A percentile compares a stretch with the other conserved stretches of the same genome.
Evolutionary conservation across 1,284 basidiomycete species (phyloP).

Genomic region (Ganoderma sinense): DNA sequence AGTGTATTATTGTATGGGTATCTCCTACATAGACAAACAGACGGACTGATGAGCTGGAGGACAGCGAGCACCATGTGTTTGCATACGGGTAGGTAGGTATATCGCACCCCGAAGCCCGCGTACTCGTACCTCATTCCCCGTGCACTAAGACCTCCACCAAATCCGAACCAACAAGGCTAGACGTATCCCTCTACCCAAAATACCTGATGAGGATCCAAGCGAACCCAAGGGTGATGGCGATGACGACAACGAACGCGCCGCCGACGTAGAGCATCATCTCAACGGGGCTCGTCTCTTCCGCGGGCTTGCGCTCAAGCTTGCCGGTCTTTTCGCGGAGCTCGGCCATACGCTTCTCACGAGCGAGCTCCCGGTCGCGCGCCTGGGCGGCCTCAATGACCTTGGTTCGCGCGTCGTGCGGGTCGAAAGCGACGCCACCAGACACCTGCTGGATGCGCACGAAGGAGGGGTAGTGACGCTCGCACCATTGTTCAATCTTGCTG

Average conservation of each 20-base stretch:
- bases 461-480: constrained; percentile 88
- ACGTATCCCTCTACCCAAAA: constrained; percentile 2
- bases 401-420: constrained; percentile 63
- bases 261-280: constrained; percentile 45
- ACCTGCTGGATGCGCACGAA: constrained; percentile 66
- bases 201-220: constrained; percentile 46
- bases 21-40: constrained; percentile 11
- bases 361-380: constrained; percentile 46
- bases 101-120: background rate
- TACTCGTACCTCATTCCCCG: background rate
- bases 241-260: constrained; percentile 49
- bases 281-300: constrained; percentile 22
- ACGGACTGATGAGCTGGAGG: background rate
- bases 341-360: constrained; percentile 52
- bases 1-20: constrained; percentile 27
- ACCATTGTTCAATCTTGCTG: constrained; percentile 93
- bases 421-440: constrained; percentile 44
- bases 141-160: background rate
- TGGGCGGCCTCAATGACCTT: constrained; percentile 52
- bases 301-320: constrained; percentile 13
- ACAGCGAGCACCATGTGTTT: background rate
- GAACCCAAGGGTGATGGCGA: constrained; percentile 42
- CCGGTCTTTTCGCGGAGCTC: constrained; percentile 29
- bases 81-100: background rate
- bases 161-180: background rate